phyloP scores from a whole-genome alignment of 257 asterid species.

The Leptodermis oblonga region DNA sequence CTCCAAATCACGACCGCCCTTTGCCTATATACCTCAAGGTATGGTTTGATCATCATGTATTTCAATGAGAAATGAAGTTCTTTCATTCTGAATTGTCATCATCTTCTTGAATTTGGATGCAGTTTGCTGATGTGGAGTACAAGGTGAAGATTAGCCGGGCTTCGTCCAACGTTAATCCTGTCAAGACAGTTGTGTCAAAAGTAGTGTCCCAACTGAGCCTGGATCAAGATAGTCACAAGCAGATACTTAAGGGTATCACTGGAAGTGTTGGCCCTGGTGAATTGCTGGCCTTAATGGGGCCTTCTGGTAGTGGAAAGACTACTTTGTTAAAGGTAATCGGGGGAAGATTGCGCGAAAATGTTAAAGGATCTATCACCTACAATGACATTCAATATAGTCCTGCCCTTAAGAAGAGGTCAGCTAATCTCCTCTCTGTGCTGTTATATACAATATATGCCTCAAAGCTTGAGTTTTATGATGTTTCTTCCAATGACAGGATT shows the following conservation, averaged over 20 bases:
- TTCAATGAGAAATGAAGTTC: not conserved
- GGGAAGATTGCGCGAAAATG: constrained; percentile 67
- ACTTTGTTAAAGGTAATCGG: constrained; percentile 73
- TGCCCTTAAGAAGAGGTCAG: constrained; percentile 76
- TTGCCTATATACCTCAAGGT: constrained; percentile 88
- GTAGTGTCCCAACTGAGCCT: constrained; percentile 40
- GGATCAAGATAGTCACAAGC: constrained; percentile 58
- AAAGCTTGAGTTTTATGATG: not conserved
- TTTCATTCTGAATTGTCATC: no score
- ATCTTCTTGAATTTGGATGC: no score
- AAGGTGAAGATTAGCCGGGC: constrained; percentile 52
- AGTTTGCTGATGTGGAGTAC: constrained; percentile 89
- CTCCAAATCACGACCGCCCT: constrained; percentile 38
- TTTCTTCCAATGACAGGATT: constrained; percentile 43
- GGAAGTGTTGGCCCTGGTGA: constrained; percentile 91
- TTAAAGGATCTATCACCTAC: constrained; percentile 68
- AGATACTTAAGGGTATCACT: constrained; percentile 74
- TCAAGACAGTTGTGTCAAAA: constrained; percentile 56
- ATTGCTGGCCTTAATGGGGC: constrained; percentile 93
- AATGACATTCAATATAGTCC: constrained; percentile 60
- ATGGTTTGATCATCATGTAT: not conserved
- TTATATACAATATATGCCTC: not conserved
- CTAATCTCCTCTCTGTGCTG: no score
- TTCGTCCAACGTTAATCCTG: constrained; percentile 43
- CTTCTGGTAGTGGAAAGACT: constrained; percentile 97